Evolutionary conservation across 139 green algal genomes (phyloP).

Genomic region (Tetratostichococcus sp.): DNA sequence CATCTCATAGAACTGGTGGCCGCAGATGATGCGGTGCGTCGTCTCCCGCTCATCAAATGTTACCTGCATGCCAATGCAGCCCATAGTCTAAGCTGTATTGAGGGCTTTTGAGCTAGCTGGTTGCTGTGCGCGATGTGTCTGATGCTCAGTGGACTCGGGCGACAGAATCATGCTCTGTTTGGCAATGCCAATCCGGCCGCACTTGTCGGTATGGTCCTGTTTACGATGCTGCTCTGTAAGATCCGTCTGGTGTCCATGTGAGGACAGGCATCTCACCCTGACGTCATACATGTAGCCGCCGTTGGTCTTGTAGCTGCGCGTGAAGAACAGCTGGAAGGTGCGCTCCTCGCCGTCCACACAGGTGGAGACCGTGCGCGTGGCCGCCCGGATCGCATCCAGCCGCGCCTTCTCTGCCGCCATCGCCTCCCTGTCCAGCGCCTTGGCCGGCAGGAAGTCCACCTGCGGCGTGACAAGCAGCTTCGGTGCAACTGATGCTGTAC

Average conservation of each 20-base stretch:
- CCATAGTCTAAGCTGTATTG: too few relatives aligned
- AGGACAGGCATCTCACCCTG: too few relatives aligned
- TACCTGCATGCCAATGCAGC: neutral
- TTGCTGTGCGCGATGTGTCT: too few relatives aligned
- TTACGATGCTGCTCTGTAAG: too few relatives aligned
- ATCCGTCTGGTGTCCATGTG: too few relatives aligned
- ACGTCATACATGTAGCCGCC: conserved; percentile 80
- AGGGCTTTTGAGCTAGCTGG: too few relatives aligned
- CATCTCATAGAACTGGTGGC: conserved; percentile 64
- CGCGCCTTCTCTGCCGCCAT: conserved; percentile 26
- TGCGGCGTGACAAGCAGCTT: too few relatives aligned
- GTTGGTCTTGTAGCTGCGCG: conserved; percentile 57
- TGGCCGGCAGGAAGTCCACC: conserved; percentile 73
- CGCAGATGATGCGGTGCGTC: conserved; percentile 63
- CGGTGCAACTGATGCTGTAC: too few relatives aligned
- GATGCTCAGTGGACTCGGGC: too few relatives aligned
- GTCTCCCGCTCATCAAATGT: conserved; percentile 68
- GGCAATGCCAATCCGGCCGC: too few relatives aligned
- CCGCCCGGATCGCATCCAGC: conserved; percentile 21
- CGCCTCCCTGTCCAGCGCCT: conserved; percentile 39
- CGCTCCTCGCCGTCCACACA: conserved; percentile 13
- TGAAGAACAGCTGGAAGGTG: conserved; percentile 24
- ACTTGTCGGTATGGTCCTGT: too few relatives aligned
- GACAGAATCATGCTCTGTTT: too few relatives aligned
- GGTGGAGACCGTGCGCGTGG: conserved; percentile 5